Evolutionary conservation across 2,329 filamentous ascomycete genomes (phyloP).

Genomic region (Aspergillus oerlinghausenensis): DNA sequence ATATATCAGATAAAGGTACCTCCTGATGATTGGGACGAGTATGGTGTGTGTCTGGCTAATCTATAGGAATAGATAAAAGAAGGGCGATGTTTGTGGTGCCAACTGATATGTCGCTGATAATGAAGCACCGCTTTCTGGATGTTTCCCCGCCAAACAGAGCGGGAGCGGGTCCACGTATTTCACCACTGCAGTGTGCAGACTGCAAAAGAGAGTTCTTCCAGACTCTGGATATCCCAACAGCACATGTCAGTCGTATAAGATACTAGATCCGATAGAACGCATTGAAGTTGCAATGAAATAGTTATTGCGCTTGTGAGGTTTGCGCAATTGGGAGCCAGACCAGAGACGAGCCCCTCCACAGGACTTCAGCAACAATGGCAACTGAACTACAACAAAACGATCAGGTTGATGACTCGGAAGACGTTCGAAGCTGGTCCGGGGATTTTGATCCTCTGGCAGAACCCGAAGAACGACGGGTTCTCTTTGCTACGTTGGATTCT

Average conservation of each 20-base stretch:
- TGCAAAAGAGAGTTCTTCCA: background rate
- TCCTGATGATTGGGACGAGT: background rate
- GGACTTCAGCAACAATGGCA: constrained; percentile 2
- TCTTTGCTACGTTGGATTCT: constrained; percentile 80
- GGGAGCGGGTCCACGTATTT: constrained; percentile 9
- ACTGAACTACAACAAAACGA: constrained; percentile 8
- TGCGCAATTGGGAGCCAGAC: background rate
- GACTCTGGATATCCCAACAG: background rate
- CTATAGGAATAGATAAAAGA: background rate
- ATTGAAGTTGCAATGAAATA: background rate
- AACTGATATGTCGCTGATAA: background rate
- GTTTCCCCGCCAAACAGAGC: constrained; percentile 12
- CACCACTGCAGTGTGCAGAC: background rate
- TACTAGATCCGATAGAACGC: background rate
- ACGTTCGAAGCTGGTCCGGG: constrained; percentile 50
- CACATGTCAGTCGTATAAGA: background rate
- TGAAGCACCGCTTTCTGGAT: background rate
- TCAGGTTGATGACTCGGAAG: constrained; percentile 13
- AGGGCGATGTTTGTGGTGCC: background rate
- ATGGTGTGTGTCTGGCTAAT: background rate
- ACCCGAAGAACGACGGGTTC: constrained; percentile 72
- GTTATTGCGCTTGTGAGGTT: background rate
- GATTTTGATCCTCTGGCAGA: constrained; percentile 65
- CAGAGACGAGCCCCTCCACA: background rate
- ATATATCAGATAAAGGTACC: background rate